phyloP scores from a whole-genome alignment of 306 rosid genomes.

The Acacia melanoxylon region DNA sequence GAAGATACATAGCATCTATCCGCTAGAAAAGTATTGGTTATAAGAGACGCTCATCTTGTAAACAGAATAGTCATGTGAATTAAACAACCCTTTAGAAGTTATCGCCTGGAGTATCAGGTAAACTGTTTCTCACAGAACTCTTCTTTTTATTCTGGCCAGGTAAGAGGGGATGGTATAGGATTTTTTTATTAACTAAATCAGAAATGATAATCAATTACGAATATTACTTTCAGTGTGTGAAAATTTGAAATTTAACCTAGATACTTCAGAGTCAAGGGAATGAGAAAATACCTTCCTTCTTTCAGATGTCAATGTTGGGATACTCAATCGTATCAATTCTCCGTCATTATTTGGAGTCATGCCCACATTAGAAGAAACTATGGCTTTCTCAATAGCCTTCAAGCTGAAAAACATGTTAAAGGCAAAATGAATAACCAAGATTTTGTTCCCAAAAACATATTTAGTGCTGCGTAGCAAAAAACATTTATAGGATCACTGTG shows the following conservation, averaged over 20 bases:
- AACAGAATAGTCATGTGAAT: slow-evolving; percentile 19
- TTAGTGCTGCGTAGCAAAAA: neutral
- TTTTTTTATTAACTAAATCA: slow-evolving; percentile 10
- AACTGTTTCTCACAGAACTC: neutral
- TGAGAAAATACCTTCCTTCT: slow-evolving; percentile 78
- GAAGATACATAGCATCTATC: slow-evolving; percentile 1
- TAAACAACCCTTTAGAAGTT: slow-evolving; percentile 4
- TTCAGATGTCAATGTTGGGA: slow-evolving; percentile 89
- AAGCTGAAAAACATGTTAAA: slow-evolving; percentile 55
- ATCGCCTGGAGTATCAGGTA: neutral
- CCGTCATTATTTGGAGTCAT: slow-evolving; percentile 98
- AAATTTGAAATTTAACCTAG: neutral
- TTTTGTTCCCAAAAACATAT: slow-evolving; percentile 15
- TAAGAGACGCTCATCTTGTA: neutral
- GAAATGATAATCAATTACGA: slow-evolving; percentile 19
- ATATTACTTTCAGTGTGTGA: slow-evolving; percentile 12
- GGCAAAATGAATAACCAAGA: slow-evolving; percentile 27
- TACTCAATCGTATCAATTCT: slow-evolving; percentile 70
- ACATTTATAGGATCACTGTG: slow-evolving; percentile 20
- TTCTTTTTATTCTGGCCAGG: slow-evolving; percentile 1
- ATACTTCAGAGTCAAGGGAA: slow-evolving; percentile 23
- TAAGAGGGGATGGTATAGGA: slow-evolving; percentile 13
- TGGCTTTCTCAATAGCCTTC: slow-evolving; percentile 94
- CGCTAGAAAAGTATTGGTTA: neutral
- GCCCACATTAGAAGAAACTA: slow-evolving; percentile 82